Conservation (phyloP, 176 grass and related monocot species). For the Juncus effusus region DNA sequence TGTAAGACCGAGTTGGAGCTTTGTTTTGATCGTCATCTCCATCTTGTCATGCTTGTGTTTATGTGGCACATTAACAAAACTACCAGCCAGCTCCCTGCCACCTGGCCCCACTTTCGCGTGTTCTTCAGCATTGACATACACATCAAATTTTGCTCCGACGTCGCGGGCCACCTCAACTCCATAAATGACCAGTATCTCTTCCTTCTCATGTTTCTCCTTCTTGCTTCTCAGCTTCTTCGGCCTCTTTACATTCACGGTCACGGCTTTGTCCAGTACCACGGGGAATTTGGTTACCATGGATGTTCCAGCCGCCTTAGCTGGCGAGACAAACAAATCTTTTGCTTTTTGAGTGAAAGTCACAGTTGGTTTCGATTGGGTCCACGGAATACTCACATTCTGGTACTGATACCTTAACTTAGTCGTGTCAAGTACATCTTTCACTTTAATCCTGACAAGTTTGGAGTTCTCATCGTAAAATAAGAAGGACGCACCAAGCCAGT, state of each 20-base stretch:
- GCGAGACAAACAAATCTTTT: neutral
- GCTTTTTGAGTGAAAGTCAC: neutral
- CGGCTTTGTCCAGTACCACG: constrained; percentile 15
- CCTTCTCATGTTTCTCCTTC: constrained; percentile 35
- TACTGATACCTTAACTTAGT: constrained; percentile 36
- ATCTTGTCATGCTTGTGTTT: constrained; percentile 31
- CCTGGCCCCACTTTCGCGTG: constrained; percentile 16
- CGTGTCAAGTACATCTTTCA: constrained; percentile 30
- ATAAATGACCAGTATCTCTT: constrained; percentile 41
- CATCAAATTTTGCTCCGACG: constrained; percentile 40
- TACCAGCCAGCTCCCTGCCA: constrained; percentile 41
- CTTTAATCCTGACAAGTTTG: constrained; percentile 34
- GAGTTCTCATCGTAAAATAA: constrained; percentile 62
- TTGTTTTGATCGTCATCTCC: constrained; percentile 33
- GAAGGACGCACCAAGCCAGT: constrained; percentile 51
- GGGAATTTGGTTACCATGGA: constrained; percentile 30
- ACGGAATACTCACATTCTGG: constrained; percentile 36
- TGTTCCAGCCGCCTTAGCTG: neutral
- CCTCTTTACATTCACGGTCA: constrained; percentile 34
- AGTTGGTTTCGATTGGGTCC: constrained; percentile 26
- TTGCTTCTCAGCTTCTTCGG: constrained; percentile 34
- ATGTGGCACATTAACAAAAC: constrained; percentile 47
- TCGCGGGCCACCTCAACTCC: constrained; percentile 40
- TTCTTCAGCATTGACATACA: constrained; percentile 44
- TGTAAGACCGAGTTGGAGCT: constrained; percentile 38